A percentile compares a stretch with the other conserved stretches of the same genome.
These are phyloP conservation scores for Phytophthora cryptogea DNA, from an alignment of 352 stramenopile species.

Conservation along the genomic window DNA sequence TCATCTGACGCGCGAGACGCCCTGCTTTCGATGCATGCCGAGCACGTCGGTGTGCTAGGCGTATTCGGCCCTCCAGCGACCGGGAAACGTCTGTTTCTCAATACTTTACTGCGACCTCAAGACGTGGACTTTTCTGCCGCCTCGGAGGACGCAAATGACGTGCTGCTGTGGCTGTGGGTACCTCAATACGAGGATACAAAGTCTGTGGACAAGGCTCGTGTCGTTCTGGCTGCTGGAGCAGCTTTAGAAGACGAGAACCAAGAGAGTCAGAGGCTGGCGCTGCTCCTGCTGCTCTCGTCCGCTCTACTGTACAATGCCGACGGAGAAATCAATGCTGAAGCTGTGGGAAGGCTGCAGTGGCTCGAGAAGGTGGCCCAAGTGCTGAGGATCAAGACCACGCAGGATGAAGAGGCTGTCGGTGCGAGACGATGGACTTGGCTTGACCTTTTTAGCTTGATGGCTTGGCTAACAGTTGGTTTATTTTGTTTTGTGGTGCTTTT, in stretches of 20 bases:
- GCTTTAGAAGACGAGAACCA: constrained; percentile 10
- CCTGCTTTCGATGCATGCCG: constrained; percentile 25
- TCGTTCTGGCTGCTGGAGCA: constrained; percentile 34
- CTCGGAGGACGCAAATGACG: constrained; percentile 8
- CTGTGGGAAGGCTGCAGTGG: constrained; percentile 57
- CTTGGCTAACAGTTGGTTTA: constrained; percentile 14
- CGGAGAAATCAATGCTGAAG: constrained; percentile 49
- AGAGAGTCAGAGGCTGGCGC: constrained; percentile 29
- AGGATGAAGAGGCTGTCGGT: constrained; percentile 66
- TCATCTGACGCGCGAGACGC: constrained; percentile 24
- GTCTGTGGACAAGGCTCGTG: constrained; percentile 6
- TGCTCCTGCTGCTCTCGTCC: constrained; percentile 67
- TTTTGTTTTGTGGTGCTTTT: neutral
- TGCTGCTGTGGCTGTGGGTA: constrained; percentile 60
- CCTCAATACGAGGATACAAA: neutral
- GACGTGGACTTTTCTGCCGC: constrained; percentile 26
- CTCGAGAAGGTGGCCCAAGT: constrained; percentile 38
- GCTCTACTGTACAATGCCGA: constrained; percentile 63
- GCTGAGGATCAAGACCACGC: constrained; percentile 56
- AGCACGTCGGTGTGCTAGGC: constrained; percentile 46
- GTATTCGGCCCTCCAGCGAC: constrained; percentile 43
- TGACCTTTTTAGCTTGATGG: neutral
- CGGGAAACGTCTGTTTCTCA: constrained; percentile 53
- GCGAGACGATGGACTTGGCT: constrained; percentile 2
- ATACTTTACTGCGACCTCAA: constrained; percentile 43